phyloP scores from a whole-genome alignment of 257 asterid species.

The Penstemon newberryi region DNA sequence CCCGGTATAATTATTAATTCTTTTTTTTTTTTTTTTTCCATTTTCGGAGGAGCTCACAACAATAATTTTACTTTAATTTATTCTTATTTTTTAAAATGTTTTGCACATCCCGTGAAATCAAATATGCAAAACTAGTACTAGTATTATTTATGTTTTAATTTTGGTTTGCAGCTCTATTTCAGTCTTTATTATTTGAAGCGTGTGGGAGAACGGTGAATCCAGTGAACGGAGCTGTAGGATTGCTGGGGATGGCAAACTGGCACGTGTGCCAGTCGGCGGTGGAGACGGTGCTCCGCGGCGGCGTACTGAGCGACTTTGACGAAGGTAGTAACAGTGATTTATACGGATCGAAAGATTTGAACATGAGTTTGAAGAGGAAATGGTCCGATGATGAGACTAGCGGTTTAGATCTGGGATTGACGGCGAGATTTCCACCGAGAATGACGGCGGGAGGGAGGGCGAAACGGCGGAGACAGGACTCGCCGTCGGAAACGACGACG shows the following conservation, averaged over 20 bases:
- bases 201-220: constrained; percentile 69
- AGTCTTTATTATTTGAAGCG: constrained; percentile 56
- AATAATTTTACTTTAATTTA: too few relatives aligned
- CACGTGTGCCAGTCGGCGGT: constrained; percentile 62
- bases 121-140: neutral
- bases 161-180: constrained; percentile 45
- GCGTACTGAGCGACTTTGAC: constrained; percentile 32
- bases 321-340: constrained; percentile 27
- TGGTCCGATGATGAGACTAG: constrained; percentile 17
- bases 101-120: too few relatives aligned
- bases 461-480: constrained; percentile 25
- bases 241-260: constrained; percentile 61
- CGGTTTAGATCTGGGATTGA: constrained; percentile 33
- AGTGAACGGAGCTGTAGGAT: constrained; percentile 56
- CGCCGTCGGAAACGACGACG: constrained; percentile 79
- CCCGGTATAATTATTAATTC: constrained; percentile 38
- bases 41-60: too few relatives aligned
- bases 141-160: neutral
- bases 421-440: constrained; percentile 19
- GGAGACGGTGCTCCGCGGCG: constrained; percentile 66
- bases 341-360: constrained; percentile 34
- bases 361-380: constrained; percentile 26
- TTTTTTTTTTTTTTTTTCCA: neutral
- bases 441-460: constrained; percentile 28
- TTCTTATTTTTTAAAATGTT: too few relatives aligned